phyloP scores from a whole-genome alignment of 2,329 filamentous ascomycete species.

The Venturia nashicola region DNA sequence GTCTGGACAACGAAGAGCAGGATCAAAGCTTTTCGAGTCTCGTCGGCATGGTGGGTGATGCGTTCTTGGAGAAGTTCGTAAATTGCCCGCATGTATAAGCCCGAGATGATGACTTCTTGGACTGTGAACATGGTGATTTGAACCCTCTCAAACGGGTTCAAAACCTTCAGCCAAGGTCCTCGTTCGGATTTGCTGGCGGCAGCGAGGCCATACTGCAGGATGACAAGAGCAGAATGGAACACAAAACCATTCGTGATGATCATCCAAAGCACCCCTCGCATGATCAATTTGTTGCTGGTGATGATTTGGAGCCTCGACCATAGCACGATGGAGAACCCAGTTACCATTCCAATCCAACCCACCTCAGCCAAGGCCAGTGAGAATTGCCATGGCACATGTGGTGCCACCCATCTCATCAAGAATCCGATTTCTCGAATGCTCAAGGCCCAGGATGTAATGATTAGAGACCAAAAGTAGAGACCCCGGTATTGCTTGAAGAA shows the following conservation, averaged over 20 bases:
- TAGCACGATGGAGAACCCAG: constrained; percentile 48
- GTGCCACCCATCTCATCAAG: constrained; percentile 24
- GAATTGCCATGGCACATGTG: constrained; percentile 11
- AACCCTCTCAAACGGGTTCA: constrained; percentile 8
- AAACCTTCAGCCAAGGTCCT: neutral
- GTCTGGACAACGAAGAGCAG: constrained; percentile 7
- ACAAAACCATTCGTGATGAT: constrained; percentile 44
- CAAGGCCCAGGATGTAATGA: constrained; percentile 31
- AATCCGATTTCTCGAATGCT: constrained; percentile 35
- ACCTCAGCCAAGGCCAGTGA: constrained; percentile 27
- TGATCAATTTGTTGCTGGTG: constrained; percentile 34
- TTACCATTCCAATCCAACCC: constrained; percentile 49
- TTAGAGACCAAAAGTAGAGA: constrained; percentile 38
- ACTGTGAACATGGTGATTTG: constrained; percentile 8
- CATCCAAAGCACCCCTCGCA: constrained; percentile 42
- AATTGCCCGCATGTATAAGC: constrained; percentile 1
- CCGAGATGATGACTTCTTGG: constrained; percentile 4
- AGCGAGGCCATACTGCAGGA: constrained; percentile 8
- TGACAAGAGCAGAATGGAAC: constrained; percentile 5
- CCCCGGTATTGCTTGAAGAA: constrained; percentile 36
- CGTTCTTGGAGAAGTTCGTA: constrained; percentile 4
- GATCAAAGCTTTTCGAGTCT: constrained; percentile 2
- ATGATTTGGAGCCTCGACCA: constrained; percentile 52
- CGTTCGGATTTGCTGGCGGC: neutral
- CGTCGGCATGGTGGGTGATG: neutral